Conservation (phyloP, 345 rosid genomes). For the Viola odorata region DNA sequence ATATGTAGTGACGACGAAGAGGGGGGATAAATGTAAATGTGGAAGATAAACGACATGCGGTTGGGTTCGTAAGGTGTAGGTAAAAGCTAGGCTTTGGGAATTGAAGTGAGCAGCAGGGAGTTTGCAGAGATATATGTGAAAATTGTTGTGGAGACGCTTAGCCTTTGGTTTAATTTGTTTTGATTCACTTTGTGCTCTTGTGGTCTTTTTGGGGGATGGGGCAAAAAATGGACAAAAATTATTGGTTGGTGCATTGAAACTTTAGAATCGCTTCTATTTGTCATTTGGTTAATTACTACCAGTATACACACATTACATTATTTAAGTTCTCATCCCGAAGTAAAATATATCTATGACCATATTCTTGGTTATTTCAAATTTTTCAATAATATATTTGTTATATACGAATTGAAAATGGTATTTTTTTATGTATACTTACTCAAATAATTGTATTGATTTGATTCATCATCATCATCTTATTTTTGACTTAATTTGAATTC, state of each 20-base stretch:
- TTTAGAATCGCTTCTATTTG: background rate
- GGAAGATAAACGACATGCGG: constrained; percentile 20
- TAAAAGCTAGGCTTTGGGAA: constrained; percentile 47
- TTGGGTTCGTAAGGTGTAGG: constrained; percentile 41
- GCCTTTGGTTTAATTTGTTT: background rate
- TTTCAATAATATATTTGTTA: too few species aligned
- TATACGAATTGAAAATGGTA: too few species aligned
- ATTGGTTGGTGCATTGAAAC: background rate
- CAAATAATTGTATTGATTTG: too few species aligned
- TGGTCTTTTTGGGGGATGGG: background rate
- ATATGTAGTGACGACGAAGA: constrained; percentile 22
- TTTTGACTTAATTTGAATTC: too few species aligned
- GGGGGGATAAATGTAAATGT: constrained; percentile 18
- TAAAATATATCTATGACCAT: too few species aligned
- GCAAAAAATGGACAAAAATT: background rate
- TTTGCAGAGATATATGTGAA: constrained; percentile 10
- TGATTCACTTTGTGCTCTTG: background rate
- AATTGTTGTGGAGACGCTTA: constrained; percentile 18
- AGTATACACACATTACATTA: background rate
- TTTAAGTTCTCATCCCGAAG: background rate
- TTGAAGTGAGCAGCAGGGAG: constrained; percentile 27
- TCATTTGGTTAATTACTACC: background rate
- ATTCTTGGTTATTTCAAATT: too few species aligned
- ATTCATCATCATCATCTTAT: too few species aligned
- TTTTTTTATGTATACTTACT: too few species aligned